phyloP scores from a whole-genome alignment of 164 flowering plant species.

The Aristolochia fimbriata region DNA sequence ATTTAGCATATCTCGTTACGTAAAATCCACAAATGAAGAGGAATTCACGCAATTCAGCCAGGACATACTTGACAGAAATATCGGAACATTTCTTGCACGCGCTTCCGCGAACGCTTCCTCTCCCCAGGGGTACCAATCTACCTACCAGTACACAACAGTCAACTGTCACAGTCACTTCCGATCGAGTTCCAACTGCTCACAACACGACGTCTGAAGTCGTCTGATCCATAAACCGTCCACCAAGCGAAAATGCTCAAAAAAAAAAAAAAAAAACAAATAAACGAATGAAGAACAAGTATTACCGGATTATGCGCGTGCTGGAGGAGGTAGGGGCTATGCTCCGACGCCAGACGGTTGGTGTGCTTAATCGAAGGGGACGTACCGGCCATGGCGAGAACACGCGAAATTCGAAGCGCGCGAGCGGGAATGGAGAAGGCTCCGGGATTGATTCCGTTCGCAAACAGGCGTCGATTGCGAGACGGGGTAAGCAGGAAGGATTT shows the following conservation, averaged over 20 bases:
- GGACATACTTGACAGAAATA: slow-evolving; percentile 73
- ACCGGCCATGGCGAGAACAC: background rate
- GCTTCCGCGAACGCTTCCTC: slow-evolving; percentile 90
- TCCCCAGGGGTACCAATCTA: slow-evolving; percentile 98
- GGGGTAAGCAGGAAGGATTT: no score
- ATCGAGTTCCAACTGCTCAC: background rate
- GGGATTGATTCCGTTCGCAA: no score
- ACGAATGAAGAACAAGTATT: background rate
- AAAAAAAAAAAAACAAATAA: no score
- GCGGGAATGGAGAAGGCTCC: background rate
- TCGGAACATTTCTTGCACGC: slow-evolving; percentile 61
- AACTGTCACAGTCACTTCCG: no score
- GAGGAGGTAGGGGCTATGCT: slow-evolving; percentile 94
- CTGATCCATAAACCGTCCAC: no score
- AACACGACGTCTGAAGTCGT: background rate
- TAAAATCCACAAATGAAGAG: background rate
- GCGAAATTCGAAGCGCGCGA: background rate
- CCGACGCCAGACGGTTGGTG: slow-evolving; percentile 73
- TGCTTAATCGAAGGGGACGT: slow-evolving; percentile 20
- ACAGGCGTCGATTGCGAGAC: no score
- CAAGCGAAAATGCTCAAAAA: no score
- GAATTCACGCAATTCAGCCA: background rate
- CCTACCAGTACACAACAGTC: slow-evolving; percentile 27
- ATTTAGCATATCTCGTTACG: no score
- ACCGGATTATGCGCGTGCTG: slow-evolving; percentile 96